These are phyloP conservation scores for Triticum dicoccoides DNA, from an alignment of 176 grass and related monocot genomes.

Conservation along the genomic window DNA sequence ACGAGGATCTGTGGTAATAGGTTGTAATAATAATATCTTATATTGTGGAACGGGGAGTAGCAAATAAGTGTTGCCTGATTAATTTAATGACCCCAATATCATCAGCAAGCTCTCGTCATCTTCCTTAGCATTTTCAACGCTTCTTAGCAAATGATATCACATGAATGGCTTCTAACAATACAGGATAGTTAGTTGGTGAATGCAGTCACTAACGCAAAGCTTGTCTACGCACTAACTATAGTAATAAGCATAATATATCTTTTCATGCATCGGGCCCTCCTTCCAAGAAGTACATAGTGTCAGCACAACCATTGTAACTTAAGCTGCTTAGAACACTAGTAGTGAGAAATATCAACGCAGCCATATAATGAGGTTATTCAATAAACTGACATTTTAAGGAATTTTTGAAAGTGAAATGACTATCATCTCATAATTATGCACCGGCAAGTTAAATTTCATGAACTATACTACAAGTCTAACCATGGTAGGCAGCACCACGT, in stretches of 20 bases:
- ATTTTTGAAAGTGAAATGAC: not conserved
- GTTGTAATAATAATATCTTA: not conserved
- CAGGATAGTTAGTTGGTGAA: no score
- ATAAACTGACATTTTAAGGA: not conserved
- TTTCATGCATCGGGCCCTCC: no score
- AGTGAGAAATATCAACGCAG: not conserved
- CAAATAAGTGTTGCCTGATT: no score
- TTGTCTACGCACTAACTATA: no score
- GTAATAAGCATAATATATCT: no score
- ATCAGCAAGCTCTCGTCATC: no score
- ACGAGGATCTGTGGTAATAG: slow-evolving; percentile 45
- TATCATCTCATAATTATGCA: slow-evolving; percentile 54
- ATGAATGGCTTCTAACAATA: no score
- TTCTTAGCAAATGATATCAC: no score
- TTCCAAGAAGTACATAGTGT: not conserved
- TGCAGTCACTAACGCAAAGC: no score
- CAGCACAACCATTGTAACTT: not conserved
- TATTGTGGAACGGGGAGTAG: no score
- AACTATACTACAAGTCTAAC: slow-evolving; percentile 83
- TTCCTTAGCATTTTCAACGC: no score
- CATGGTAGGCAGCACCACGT: slow-evolving; percentile 82
- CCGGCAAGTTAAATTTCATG: slow-evolving; percentile 96
- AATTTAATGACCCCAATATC: no score
- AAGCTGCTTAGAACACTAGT: not conserved
- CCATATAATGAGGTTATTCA: not conserved